Conservation (phyloP, 108 stramenopile genomes). For the Fragilaria radians region DNA sequence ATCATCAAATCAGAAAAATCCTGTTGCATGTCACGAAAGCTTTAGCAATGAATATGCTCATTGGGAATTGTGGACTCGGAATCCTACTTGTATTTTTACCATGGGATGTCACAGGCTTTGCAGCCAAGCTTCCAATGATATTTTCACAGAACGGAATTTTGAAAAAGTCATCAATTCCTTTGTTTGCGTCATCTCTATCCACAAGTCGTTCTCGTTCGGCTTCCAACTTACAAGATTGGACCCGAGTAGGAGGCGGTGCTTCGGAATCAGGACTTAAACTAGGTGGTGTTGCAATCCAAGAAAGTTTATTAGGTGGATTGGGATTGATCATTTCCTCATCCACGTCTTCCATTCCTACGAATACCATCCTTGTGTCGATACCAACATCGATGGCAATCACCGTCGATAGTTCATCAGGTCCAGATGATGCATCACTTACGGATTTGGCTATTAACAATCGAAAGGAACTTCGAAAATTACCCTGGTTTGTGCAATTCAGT, state of each 20-base stretch:
- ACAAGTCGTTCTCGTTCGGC: background rate
- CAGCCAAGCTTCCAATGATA: no score
- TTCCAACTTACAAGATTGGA: slow-evolving; percentile 29
- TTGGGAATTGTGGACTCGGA: no score
- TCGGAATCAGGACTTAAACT: slow-evolving; percentile 15
- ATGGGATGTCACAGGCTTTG: no score
- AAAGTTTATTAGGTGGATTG: slow-evolving; percentile 27
- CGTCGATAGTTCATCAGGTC: slow-evolving; percentile 46
- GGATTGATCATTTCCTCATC: slow-evolving; percentile 36
- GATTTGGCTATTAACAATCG: slow-evolving; percentile 13
- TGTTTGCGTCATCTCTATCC: no score
- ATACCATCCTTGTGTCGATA: slow-evolving; percentile 50
- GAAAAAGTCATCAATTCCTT: no score
- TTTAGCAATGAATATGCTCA: no score
- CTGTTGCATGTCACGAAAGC: no score
- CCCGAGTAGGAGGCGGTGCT: slow-evolving; percentile 8
- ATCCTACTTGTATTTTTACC: no score
- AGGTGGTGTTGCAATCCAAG: slow-evolving; percentile 17
- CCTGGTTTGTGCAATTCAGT: slow-evolving; percentile 48
- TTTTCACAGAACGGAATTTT: no score
- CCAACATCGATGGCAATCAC: slow-evolving; percentile 57
- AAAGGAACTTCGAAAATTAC: slow-evolving; percentile 17
- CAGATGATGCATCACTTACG: slow-evolving; percentile 26
- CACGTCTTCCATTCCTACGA: slow-evolving; percentile 26
- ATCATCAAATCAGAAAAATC: no score